Conservation (phyloP, 352 stramenopile genomes). For the Phytophthora pinifolia region DNA sequence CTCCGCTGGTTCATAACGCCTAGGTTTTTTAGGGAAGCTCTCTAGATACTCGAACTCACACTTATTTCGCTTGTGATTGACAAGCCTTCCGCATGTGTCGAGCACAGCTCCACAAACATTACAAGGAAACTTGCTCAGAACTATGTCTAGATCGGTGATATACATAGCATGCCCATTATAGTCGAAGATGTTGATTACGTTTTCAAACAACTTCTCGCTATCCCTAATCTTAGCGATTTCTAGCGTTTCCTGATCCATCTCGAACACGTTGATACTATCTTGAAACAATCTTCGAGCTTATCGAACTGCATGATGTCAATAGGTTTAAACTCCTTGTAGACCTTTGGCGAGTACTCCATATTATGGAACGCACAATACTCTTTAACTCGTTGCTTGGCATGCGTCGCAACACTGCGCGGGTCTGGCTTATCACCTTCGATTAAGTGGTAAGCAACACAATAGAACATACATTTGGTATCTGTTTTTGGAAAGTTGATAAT, state of each 20-base stretch:
- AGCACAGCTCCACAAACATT: background rate
- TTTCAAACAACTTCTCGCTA: background rate
- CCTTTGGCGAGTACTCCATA: background rate
- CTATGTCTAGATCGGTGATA: background rate
- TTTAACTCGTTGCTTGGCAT: background rate
- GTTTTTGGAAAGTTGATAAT: constrained; percentile 20
- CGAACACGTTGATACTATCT: constrained; percentile 11
- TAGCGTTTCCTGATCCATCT: constrained; percentile 1
- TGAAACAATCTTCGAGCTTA: constrained; percentile 15
- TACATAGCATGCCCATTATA: background rate
- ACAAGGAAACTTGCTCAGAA: background rate
- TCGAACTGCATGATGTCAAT: constrained; percentile 20
- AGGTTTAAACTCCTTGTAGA: constrained; percentile 7
- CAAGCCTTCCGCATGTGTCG: background rate
- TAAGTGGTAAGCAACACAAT: constrained; percentile 16
- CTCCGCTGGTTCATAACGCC: background rate
- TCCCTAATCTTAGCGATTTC: background rate
- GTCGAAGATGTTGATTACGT: constrained; percentile 7
- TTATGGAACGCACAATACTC: background rate
- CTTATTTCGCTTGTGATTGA: background rate
- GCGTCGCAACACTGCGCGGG: background rate
- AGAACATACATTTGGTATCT: constrained; percentile 13
- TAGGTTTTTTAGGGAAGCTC: background rate
- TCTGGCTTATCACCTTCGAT: background rate
- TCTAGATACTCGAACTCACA: background rate